Evolutionary conservation across 2,329 filamentous ascomycete species (phyloP).

Genomic region (Chaetomiaceae sp.): DNA sequence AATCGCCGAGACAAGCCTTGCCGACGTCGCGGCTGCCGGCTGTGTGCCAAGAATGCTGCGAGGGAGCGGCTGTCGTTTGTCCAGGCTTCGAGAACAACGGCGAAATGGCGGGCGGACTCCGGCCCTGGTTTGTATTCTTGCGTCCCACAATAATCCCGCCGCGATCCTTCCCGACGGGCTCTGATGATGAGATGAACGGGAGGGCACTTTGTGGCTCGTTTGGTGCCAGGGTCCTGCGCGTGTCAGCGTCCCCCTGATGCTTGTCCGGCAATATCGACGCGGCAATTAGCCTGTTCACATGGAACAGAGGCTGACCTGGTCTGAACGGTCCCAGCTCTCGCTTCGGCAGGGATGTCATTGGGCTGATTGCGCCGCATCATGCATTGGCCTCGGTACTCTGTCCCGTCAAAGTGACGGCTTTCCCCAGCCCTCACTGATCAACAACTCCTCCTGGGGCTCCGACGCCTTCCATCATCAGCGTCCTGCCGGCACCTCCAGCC

Average conservation of each 20-base stretch:
- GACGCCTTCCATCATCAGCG: no score
- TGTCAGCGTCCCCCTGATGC: slow-evolving; percentile 5
- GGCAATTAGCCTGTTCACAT: slow-evolving; percentile 30
- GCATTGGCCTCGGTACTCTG: slow-evolving; percentile 26
- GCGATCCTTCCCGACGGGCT: slow-evolving; percentile 6
- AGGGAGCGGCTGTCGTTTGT: no score
- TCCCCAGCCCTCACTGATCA: slow-evolving; percentile 13
- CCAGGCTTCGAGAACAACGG: slow-evolving; percentile 10
- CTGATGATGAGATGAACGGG: no score
- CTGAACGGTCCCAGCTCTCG: slow-evolving; percentile 12
- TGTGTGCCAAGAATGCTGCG: no score
- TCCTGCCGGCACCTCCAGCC: slow-evolving; percentile 15
- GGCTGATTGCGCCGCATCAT: slow-evolving; percentile 17
- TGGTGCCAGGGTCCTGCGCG: slow-evolving; percentile 14
- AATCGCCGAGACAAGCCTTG: not conserved
- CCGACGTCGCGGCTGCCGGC: no score
- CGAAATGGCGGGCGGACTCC: no score
- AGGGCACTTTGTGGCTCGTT: no score
- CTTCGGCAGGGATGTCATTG: slow-evolving; percentile 21
- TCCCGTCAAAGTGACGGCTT: slow-evolving; percentile 21
- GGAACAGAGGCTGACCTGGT: slow-evolving; percentile 12
- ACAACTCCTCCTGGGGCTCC: not conserved
- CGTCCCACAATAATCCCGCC: not conserved
- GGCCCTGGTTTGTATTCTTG: not conserved
- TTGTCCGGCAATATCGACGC: slow-evolving; percentile 23